Base-by-base conservation (phyloP, 2,329 filamentous ascomycete species). In the Nannizzia gypsea region DNA sequence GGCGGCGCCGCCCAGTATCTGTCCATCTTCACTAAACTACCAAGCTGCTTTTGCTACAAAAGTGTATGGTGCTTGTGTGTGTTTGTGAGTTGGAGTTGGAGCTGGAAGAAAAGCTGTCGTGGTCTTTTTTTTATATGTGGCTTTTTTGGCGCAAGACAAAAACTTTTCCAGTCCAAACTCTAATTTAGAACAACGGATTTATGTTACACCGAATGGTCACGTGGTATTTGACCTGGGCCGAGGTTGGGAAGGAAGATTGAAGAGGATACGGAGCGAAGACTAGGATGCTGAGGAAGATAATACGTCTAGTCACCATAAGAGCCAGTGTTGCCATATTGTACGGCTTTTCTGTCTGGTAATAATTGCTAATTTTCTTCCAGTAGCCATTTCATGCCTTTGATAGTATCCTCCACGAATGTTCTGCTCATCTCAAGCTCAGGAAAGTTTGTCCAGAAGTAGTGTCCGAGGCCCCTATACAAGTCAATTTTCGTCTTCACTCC, bases 1-100 rank as follows among this genome's bases (percentile, higher is more conserved):
- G 84, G 84, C 68, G 85, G 85, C 66, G 82, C 80, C 66, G 79
- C 77, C 81, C 82, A 85, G 70, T 85, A 86, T 64, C 77, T 76
- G 73, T 85, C 83, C 79, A 84, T 82, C 50, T 54, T 54, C 17
- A 26, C 50, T 13, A 36, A 36, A 36, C 31, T 20, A 54, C 28
- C 50, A 54, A 54, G 8, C 50, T 36, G 15, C 50, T 54, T n/a
- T 54, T 34, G 50, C 26, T 54, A 54, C 50, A 54, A 54, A 54
- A 52, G 46, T n/a, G 46, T 52, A 28, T 15, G 24, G 26, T 31
- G 50, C 34, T 54, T 26, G 50, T 2, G 22, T 22, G 34, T 38
- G 13, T 36, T 13, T 36, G 9, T 36, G 31, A 36, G 9, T 36
- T 36, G 31, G 9, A 36, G 31, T 42, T n/a, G 17, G 5, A 26